phyloP scores from a whole-genome alignment of 768 basidiomycete species.

The Macrolepiota fuliginosa region DNA sequence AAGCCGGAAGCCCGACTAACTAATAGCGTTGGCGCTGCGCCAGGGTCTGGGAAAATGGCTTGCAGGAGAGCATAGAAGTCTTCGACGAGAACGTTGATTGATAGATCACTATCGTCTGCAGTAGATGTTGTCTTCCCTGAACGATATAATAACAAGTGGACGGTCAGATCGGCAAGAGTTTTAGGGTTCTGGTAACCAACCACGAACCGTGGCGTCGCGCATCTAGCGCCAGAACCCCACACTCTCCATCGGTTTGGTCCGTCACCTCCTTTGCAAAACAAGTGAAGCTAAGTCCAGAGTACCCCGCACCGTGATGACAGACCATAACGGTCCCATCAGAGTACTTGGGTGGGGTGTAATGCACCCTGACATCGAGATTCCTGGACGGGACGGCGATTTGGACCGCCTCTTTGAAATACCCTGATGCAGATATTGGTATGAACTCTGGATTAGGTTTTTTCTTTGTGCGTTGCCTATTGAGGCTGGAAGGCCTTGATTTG shows the following conservation, averaged over 20 bases:
- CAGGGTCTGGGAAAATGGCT: constrained; percentile 65
- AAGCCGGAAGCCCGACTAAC: constrained; percentile 38
- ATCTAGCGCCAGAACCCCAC: constrained; percentile 82
- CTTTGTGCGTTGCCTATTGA: constrained; percentile 25
- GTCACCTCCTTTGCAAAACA: constrained; percentile 81
- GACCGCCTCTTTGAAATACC: constrained; percentile 77
- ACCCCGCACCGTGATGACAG: constrained; percentile 95
- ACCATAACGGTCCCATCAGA: constrained; percentile 69
- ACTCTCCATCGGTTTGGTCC: constrained; percentile 59
- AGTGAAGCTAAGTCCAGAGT: constrained; percentile 87
- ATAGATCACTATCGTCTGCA: constrained; percentile 54
- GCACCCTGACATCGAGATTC: constrained; percentile 70
- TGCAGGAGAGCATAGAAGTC: constrained; percentile 75
- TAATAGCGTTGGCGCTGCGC: constrained; percentile 66
- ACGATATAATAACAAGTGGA: neutral
- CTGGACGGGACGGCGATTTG: constrained; percentile 67
- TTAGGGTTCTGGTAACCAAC: constrained; percentile 19
- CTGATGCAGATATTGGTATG: constrained; percentile 72
- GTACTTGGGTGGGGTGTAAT: constrained; percentile 73
- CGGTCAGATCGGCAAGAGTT: neutral
- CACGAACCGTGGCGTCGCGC: constrained; percentile 79
- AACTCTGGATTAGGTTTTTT: constrained; percentile 57
- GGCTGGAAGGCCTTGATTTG: constrained; percentile 32
- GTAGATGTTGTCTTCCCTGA: constrained; percentile 64
- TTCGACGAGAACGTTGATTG: constrained; percentile 64